Conservation (phyloP, 371 early-diverging fungal genomes). For the Lichtheimia ramosa region DNA sequence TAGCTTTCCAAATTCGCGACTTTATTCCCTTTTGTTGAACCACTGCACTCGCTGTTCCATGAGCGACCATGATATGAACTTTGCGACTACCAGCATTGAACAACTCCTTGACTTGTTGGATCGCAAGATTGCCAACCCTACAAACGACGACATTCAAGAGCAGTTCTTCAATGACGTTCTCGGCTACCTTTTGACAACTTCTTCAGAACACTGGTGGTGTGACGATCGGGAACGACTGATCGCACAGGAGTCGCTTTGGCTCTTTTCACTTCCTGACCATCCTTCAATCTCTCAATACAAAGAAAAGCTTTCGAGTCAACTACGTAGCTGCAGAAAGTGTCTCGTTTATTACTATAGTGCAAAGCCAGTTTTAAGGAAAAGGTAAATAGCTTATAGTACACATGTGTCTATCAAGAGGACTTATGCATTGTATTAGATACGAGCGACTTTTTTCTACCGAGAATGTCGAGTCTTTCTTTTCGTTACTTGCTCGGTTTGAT, state of each 20-base stretch:
- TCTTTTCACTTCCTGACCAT: slow-evolving; percentile 48
- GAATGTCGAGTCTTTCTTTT: slow-evolving; percentile 38
- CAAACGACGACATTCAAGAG: slow-evolving; percentile 29
- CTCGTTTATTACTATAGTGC: slow-evolving; percentile 32
- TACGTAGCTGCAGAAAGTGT: slow-evolving; percentile 31
- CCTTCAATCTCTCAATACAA: slow-evolving; percentile 42
- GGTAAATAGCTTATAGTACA: slow-evolving; percentile 12
- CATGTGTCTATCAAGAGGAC: no score
- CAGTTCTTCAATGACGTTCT: slow-evolving; percentile 39
- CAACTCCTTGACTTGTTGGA: slow-evolving; percentile 10
- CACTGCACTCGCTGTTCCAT: no score
- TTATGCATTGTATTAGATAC: slow-evolving; percentile 25
- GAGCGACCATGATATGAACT: no score
- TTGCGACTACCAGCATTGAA: not conserved
- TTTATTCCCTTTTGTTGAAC: no score
- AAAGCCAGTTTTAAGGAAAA: slow-evolving; percentile 23
- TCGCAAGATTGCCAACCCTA: slow-evolving; percentile 17
- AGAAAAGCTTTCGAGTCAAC: slow-evolving; percentile 27
- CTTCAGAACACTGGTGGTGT: slow-evolving; percentile 50
- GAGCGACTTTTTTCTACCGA: slow-evolving; percentile 24
- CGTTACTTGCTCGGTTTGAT: slow-evolving; percentile 29
- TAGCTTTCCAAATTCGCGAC: no score
- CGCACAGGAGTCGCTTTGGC: slow-evolving; percentile 43
- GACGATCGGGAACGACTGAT: slow-evolving; percentile 21
- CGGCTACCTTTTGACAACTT: slow-evolving; percentile 28